These are phyloP conservation scores for Suhomyces sp. DNA, from an alignment of 805 yeast species.

Conservation along the genomic window DNA sequence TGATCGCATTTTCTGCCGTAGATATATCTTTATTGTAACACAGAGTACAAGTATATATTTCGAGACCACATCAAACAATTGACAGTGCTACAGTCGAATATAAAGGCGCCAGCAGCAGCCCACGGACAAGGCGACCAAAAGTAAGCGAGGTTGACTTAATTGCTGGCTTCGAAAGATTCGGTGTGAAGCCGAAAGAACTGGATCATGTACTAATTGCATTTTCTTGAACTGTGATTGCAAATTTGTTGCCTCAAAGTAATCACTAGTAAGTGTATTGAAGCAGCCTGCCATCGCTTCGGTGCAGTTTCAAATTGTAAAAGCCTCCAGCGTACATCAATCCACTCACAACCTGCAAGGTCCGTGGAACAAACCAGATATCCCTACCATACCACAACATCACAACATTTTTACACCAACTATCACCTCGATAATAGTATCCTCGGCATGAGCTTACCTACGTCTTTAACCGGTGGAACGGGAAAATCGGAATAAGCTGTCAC, in stretches of 20 bases:
- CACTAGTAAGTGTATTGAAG: not conserved
- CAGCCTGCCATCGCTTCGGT: not conserved
- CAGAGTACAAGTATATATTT: not conserved
- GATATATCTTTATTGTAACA: not conserved
- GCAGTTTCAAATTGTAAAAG: too few species aligned
- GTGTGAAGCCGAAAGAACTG: slow-evolving; percentile 1
- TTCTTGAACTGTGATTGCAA: slow-evolving; percentile 7
- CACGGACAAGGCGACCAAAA: not conserved
- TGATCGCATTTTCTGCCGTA: not conserved
- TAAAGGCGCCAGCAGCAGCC: not conserved
- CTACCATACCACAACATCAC: too few species aligned
- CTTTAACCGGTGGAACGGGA: not conserved
- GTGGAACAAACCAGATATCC: too few species aligned
- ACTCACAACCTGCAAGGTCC: not conserved
- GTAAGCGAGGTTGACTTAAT: too few species aligned
- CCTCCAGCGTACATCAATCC: not conserved
- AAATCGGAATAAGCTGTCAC: not conserved
- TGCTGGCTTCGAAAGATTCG: not conserved
- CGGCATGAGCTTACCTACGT: too few species aligned
- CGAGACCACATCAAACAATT: not conserved
- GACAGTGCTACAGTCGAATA: not conserved
- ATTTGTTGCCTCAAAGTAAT: slow-evolving; percentile 6
- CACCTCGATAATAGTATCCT: too few species aligned
- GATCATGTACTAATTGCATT: slow-evolving; percentile 9
- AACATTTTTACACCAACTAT: too few species aligned